Evolutionary conservation across 306 rosid species (phyloP).

Genomic region (Lathyrus aphaca): DNA sequence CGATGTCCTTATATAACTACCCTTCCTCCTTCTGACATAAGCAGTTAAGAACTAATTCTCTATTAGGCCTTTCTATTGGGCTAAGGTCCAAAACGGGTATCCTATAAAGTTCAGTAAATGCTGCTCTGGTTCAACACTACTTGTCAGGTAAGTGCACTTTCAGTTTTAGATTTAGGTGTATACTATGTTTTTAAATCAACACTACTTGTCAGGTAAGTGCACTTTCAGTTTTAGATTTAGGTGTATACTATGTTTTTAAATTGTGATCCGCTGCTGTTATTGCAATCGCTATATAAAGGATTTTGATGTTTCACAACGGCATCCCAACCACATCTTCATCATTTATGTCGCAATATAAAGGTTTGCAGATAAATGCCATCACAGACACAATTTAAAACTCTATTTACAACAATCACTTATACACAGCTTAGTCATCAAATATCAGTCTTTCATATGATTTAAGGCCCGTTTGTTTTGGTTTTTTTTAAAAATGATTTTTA

Average conservation of each 20-base stretch:
- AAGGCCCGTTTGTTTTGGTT: too few species aligned
- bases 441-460: conserved; percentile 22
- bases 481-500: too few species aligned
- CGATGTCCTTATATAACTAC: too few species aligned
- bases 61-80: too few species aligned
- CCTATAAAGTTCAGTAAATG: conserved; percentile 25
- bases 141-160: conserved; percentile 28
- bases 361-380: neutral
- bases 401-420: neutral
- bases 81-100: too few species aligned
- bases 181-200: conserved; percentile 10
- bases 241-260: neutral
- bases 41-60: too few species aligned
- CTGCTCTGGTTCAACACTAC: conserved; percentile 5
- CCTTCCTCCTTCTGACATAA: too few species aligned
- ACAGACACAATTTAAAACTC: neutral
- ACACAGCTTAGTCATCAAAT: conserved; percentile 21
- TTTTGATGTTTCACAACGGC: neutral
- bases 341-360: neutral
- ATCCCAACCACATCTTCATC: neutral
- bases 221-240: conserved; percentile 18
- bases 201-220: conserved; percentile 25
- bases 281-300: neutral
- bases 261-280: neutral
- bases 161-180: conserved; percentile 1